Evolutionary conservation across 1,139 yeast genomes (phyloP), one percentile per base, ranked within the genome.

Genomic region (Candida sojae): DNA sequence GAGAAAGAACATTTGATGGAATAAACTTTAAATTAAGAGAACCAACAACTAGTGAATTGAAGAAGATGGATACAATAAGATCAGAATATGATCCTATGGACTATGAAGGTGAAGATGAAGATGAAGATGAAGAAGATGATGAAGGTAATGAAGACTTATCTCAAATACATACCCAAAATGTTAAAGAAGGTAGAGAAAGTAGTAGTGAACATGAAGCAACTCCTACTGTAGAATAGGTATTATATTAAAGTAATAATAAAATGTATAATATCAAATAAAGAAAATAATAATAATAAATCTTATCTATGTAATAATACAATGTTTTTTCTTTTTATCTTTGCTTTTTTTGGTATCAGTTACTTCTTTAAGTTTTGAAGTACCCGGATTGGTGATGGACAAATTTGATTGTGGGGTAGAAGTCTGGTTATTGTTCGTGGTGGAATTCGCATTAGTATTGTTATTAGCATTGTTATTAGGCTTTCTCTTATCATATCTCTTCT

Each of bases 21-120:
- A 74, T 90, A 45, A 82, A 84, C 49, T 72, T 85, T 54, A 74
- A 77, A 47, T 69, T 89, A 49, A 79, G 95, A 63, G 93, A 88
- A 60, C 88, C 93, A 44, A 82, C 85, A 17, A 83, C 88, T 5
- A 77, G 75, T 45, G 96, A 89, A 64, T 74, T 84, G 56, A 80
- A 81, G 56, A 73, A 70, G 48, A 80, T 92, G 75, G 96, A 89
- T 64, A 77, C 76, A 49, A 65, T 75, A 36, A 79, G 96, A 68
- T 82, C 88, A 39, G 81, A 76, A 54, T 88, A 72, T 60, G 96
- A 88, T 68, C 93, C 96, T 44, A 86, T 88, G 77, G 85, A 82
- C 57, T 82, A 78, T 55, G 82, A 77, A 59, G 79, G 71, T n/a
- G 78, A 77, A 48, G 83, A 77, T 35, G 79, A 71, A 35, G 79